phyloP scores from a whole-genome alignment of 805 yeast genomes.

The Candida loeiensis region DNA sequence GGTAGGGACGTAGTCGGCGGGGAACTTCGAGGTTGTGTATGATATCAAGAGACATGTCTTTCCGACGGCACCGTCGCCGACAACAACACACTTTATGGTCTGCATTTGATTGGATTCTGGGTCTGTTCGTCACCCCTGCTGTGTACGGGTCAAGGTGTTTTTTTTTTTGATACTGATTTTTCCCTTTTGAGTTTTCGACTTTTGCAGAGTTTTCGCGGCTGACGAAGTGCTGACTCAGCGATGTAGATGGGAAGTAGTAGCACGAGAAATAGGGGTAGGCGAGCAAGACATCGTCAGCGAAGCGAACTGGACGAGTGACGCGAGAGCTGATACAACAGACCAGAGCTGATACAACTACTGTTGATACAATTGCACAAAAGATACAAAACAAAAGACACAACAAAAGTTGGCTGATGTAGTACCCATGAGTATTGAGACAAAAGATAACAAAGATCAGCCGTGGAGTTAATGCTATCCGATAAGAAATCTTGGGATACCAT shows the following conservation, averaged over 20 bases:
- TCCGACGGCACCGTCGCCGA: slow-evolving; percentile 99
- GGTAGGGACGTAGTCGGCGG: slow-evolving; percentile 98
- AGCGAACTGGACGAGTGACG: not conserved
- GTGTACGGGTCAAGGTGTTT: slow-evolving; percentile 6
- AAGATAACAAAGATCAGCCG: too few species aligned
- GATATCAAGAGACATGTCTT: slow-evolving; percentile 93
- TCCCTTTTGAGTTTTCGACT: slow-evolving; percentile 6
- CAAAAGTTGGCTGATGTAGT: too few species aligned
- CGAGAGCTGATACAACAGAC: not conserved
- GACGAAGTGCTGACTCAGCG: not conserved
- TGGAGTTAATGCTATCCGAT: too few species aligned
- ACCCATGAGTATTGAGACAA: too few species aligned
- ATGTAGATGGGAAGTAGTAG: not conserved
- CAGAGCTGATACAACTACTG: too few species aligned
- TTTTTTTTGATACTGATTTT: slow-evolving; percentile 7
- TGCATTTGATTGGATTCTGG: slow-evolving; percentile 33
- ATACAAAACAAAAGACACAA: not conserved
- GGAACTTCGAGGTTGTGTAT: slow-evolving; percentile 94
- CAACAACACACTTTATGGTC: slow-evolving; percentile 91
- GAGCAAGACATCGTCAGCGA: not conserved
- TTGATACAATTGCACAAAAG: not conserved
- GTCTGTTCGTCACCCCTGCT: slow-evolving; percentile 3
- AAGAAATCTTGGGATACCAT: too few species aligned
- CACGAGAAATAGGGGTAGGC: not conserved
- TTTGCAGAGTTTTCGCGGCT: slow-evolving; percentile 6